A percentile compares a stretch with the other conserved stretches of the same genome.
Evolutionary conservation across 2,329 filamentous ascomycete species (phyloP).

Genomic region (Cladorrhinum sp.): DNA sequence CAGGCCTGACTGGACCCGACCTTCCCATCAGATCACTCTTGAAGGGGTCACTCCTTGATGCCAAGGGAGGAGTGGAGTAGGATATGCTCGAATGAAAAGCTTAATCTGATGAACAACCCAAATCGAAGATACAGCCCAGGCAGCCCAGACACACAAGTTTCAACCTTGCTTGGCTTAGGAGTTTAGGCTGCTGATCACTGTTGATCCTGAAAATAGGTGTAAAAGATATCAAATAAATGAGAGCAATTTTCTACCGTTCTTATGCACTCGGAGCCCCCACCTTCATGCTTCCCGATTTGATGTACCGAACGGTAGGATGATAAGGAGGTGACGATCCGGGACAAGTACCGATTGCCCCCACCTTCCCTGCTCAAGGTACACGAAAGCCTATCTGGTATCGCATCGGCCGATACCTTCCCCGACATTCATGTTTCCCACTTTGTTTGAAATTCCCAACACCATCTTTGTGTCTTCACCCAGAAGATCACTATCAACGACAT

Average conservation of each 20-base stretch:
- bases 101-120: background rate
- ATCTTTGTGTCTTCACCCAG: slow-evolving; percentile 6
- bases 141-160: too few species aligned
- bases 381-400: background rate
- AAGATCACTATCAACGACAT: slow-evolving; percentile 22
- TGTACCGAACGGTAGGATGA: slow-evolving; percentile 10
- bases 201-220: background rate
- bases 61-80: background rate
- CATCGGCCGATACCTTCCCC: slow-evolving; percentile 10
- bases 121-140: background rate
- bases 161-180: slow-evolving; percentile 1
- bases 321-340: slow-evolving; percentile 9
- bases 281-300: slow-evolving; percentile 3
- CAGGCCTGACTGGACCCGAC: background rate
- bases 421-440: slow-evolving; percentile 2
- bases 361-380: slow-evolving; percentile 11
- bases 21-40: background rate
- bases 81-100: background rate
- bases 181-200: slow-evolving; percentile 8
- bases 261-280: slow-evolving; percentile 7
- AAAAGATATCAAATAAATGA: slow-evolving; percentile 20
- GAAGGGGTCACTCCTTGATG: background rate
- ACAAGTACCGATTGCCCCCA: slow-evolving; percentile 23
- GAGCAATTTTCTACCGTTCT: slow-evolving; percentile 20
- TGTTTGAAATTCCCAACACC: slow-evolving; percentile 1